Percentiles rank a stretch among this genome's conserved stretches.
Conservation (phyloP, 371 early-diverging fungal species). For the Vairimorpha apis region DNA sequence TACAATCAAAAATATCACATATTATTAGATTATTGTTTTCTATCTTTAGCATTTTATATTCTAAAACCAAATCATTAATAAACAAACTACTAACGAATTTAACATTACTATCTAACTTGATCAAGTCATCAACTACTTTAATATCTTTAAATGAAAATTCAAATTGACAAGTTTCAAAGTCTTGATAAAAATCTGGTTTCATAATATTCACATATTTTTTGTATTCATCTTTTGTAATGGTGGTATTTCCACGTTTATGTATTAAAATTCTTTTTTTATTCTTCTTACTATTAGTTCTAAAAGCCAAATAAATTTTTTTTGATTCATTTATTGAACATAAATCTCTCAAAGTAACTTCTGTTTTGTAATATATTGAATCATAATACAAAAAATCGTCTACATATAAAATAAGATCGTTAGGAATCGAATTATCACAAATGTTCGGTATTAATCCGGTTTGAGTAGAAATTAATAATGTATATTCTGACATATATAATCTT, state of each 20-base stretch:
- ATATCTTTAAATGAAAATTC: no score
- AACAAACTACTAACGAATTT: constrained; percentile 29
- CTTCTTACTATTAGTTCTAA: constrained; percentile 6
- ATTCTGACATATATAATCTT: background rate
- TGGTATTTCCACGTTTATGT: constrained; percentile 42
- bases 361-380: constrained; percentile 27
- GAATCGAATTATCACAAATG: background rate
- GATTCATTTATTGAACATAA: constrained; percentile 16
- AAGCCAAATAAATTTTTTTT: constrained; percentile 11
- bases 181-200: constrained; percentile 25
- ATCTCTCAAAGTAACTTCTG: constrained; percentile 13
- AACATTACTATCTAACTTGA: background rate
- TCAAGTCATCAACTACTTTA: constrained; percentile 28
- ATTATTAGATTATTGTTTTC: constrained; percentile 6
- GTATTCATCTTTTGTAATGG: constrained; percentile 24
- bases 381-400: constrained; percentile 33
- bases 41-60: constrained; percentile 25
- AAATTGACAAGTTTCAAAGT: constrained; percentile 30
- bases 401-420: constrained; percentile 18
- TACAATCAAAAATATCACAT: constrained; percentile 24
- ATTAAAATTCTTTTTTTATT: constrained; percentile 12
- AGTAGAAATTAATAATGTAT: constrained; percentile 10
- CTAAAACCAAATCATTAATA: constrained; percentile 19
- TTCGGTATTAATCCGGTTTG: constrained; percentile 1
- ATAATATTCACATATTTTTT: constrained; percentile 10